These are phyloP conservation scores for Letharia lupina DNA, from an alignment of 495 filamentous ascomycete genomes.

Conservation along the genomic window DNA sequence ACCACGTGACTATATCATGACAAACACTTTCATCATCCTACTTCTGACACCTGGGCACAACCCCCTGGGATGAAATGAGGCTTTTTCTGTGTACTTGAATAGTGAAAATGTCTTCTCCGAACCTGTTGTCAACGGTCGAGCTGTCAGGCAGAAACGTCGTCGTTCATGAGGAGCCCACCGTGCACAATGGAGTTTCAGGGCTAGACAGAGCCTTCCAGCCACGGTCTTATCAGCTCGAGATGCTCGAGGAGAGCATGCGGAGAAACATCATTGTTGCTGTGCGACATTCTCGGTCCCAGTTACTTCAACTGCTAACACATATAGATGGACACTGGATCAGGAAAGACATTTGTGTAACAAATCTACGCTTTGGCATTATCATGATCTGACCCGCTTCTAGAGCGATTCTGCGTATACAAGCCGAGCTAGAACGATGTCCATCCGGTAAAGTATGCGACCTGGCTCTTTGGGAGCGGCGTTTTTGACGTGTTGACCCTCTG, in stretches of 20 bases:
- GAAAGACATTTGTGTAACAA: conserved; percentile 53
- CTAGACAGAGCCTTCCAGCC: not conserved
- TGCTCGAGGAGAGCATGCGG: conserved; percentile 72
- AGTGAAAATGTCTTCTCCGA: not conserved
- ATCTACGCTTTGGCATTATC: not conserved
- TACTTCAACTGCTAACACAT: conserved; percentile 6
- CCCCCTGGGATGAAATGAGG: not conserved
- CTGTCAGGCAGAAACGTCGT: not conserved
- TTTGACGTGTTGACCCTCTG: conserved; percentile 3
- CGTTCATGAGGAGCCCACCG: not conserved
- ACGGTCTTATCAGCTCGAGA: conserved; percentile 77
- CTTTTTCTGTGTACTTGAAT: not conserved
- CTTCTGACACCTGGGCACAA: not conserved
- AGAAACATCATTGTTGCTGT: conserved; percentile 60
- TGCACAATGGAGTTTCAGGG: not conserved
- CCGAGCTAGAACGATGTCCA: conserved; percentile 57
- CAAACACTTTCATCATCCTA: not conserved
- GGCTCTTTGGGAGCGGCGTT: not conserved
- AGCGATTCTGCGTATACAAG: conserved; percentile 67
- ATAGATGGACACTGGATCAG: conserved; percentile 89
- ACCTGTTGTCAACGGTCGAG: not conserved
- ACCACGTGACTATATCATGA: not conserved
- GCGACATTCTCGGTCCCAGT: conserved; percentile 22
- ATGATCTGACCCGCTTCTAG: conserved; percentile 34
- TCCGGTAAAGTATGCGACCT: conserved; percentile 48